Evolutionary conservation across 306 rosid genomes (phyloP).

Genomic region (Ammopiptanthus mongolicus): DNA sequence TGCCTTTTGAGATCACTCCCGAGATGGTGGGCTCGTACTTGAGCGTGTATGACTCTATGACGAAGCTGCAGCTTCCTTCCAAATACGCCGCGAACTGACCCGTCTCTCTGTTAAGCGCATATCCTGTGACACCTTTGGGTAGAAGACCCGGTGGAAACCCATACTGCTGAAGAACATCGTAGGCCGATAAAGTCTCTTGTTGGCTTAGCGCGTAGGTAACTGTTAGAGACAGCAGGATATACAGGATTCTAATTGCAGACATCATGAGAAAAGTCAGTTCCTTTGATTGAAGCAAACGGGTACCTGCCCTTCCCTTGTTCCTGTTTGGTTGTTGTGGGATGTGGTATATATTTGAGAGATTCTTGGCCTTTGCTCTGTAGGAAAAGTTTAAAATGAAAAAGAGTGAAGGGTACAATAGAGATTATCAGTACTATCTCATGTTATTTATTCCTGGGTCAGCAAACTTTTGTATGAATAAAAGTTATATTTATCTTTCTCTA

Average conservation of each 20-base stretch:
- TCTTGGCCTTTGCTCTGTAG: not conserved
- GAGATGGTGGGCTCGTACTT: constrained; percentile 38
- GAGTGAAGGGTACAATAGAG: too few relatives aligned
- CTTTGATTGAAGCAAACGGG: not conserved
- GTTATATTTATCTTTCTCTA: too few relatives aligned
- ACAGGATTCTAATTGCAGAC: constrained; percentile 1
- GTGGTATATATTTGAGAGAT: not conserved
- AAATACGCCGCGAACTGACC: constrained; percentile 41
- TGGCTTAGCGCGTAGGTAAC: not conserved
- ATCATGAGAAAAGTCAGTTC: not conserved
- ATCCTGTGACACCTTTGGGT: constrained; percentile 51
- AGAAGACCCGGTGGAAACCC: constrained; percentile 59
- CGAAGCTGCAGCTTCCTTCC: constrained; percentile 30
- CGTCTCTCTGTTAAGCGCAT: constrained; percentile 35
- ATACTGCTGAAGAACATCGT: constrained; percentile 46
- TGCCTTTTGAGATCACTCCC: constrained; percentile 40
- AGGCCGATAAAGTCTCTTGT: constrained; percentile 30
- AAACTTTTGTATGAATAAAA: too few relatives aligned
- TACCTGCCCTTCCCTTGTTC: not conserved
- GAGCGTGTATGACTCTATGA: constrained; percentile 33
- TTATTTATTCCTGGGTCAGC: too few relatives aligned
- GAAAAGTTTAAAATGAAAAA: not conserved
- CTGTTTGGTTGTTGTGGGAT: not conserved
- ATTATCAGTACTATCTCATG: too few relatives aligned
- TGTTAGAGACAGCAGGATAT: not conserved